Evolutionary conservation across 345 rosid genomes (phyloP), one percentile per base, ranked within the genome.

Genomic region (Atalantia buxifolia): DNA sequence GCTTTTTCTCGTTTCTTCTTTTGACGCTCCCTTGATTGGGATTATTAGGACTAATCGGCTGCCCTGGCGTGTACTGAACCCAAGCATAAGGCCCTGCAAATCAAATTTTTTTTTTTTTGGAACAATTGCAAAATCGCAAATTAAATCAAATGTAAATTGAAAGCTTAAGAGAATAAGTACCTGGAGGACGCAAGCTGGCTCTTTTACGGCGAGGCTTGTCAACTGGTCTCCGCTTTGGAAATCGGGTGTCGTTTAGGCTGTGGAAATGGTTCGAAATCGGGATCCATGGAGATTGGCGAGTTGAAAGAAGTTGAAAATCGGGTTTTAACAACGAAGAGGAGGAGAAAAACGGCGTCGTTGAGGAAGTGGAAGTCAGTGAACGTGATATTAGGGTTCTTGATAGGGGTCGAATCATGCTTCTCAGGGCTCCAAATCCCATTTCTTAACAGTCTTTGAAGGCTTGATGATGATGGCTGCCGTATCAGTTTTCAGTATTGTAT

Each of bases 81-180:
- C 94, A 93, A 50, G 95, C 95, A 88, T 88, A 90, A 0, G 98
- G 97, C 27, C 98, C 98, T 92, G 88, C 88, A 91, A 74, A 61
- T 68, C 25, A 38, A n/a, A n/a, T 0, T 4, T 6, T 35, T 33
- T 6, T 50, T 12, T 5, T 42, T 55, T 7, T 48, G n/a, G 0
- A 56, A 64, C 53, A 76, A 27, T 31, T 13, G 0, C 7, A 2
- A 14, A 16, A 30, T 45, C 21, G 0, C 18, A 53, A 5, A 19
- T 31, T 36, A 10, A 31, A 42, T 21, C 30, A 42, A 40, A 2
- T 60, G 19, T 30, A 42, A 9, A 62, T 27, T 18, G 10, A 38
- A 74, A 74, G 33, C 42, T 33, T 16, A 9, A 61, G 16, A 19
- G 53, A 28, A 8, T 31, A 25, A 24, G 3, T 31, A 91, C 98